A percentile compares a stretch with the other conserved stretches of the same genome.
phyloP scores from a whole-genome alignment of 2,329 filamentous ascomycete species.

The Ophiostoma sp. region DNA sequence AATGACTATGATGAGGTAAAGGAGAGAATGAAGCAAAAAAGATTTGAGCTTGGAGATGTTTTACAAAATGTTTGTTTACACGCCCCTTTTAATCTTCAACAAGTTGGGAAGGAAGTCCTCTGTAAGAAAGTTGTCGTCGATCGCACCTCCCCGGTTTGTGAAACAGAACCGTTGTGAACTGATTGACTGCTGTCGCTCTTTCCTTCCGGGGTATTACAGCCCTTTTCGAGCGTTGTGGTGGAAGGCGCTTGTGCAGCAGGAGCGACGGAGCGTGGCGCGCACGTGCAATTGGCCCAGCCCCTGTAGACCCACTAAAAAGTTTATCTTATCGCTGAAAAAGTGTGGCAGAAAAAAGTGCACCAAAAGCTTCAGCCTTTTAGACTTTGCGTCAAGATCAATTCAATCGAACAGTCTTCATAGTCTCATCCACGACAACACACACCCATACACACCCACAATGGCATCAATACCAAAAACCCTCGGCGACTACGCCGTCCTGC shows the following conservation, averaged over 20 bases:
- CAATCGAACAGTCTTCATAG: not conserved
- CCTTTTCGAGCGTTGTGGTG: not conserved
- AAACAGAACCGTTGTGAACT: not conserved
- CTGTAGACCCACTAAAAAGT: constrained; percentile 18
- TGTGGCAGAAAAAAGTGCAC: not conserved
- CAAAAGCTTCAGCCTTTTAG: not conserved
- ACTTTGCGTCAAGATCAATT: not conserved
- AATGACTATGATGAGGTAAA: not conserved
- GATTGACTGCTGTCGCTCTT: not conserved
- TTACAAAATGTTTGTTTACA: not conserved
- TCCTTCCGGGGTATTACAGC: not conserved
- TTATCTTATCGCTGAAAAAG: constrained; percentile 24
- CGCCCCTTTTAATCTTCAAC: not conserved
- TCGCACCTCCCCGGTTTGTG: constrained; percentile 4
- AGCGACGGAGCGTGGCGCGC: not conserved
- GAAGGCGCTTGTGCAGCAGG: not conserved
- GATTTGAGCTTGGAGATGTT: not conserved
- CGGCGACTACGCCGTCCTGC: constrained; percentile 67
- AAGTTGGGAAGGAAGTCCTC: not conserved
- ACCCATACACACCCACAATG: constrained; percentile 34
- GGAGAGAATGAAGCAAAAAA: not conserved
- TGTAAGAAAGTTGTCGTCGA: not conserved
- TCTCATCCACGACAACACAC: constrained; percentile 5
- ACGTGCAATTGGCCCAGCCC: not conserved
- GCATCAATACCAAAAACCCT: constrained; percentile 37